Evolutionary conservation across 441 rosid genomes (phyloP), one percentile per base, ranked within the genome.

Genomic region (Bruguiera hainesii): DNA sequence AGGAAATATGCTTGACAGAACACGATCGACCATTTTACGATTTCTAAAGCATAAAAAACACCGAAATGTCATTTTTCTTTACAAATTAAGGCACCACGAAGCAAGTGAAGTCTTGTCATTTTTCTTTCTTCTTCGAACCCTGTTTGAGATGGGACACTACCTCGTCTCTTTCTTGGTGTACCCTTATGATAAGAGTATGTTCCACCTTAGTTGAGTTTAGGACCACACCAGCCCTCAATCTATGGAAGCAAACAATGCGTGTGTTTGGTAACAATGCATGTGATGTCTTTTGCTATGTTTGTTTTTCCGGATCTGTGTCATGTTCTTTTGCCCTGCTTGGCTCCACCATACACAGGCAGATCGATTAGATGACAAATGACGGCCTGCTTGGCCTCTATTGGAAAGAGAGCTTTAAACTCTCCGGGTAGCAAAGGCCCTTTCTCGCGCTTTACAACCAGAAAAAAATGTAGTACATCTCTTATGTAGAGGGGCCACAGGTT

Each of bases 371-470:
- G 51, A 52, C 33, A 23, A 25, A 53, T 33, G 39, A 29, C 20
- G 39, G 0, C 6, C 48, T 26, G 26, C 26, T 26, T 2, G 42
- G 11, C 42, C 42, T 37, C 42, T 13, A 11, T 11, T 11, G 48
- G 48, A 13, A 39, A 2, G 15, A 39, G 3, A 39, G 46, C 46
- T 39, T 11, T 11, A 11, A 11, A 39, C 13, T 39, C 15, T 11
- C 46, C 11, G 46, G 46, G 46, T 39, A 11, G 42, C 16, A 16
- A 39, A 39, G 16, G 46, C 4, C 46, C 46, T 39, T 39, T 2
- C 11, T 35, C 11, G 70, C 67, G 73, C 69, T 71, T 56, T 48
- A 61, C 71, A 65, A 39, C 63, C 37, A 16, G 30, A 51, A 7
- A 63, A 63, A 7, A 28, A 29, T 19, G 1, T 35, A 7, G 11